Base-by-base conservation (phyloP, 2,329 filamentous ascomycete species). In the Knufia petricola region DNA sequence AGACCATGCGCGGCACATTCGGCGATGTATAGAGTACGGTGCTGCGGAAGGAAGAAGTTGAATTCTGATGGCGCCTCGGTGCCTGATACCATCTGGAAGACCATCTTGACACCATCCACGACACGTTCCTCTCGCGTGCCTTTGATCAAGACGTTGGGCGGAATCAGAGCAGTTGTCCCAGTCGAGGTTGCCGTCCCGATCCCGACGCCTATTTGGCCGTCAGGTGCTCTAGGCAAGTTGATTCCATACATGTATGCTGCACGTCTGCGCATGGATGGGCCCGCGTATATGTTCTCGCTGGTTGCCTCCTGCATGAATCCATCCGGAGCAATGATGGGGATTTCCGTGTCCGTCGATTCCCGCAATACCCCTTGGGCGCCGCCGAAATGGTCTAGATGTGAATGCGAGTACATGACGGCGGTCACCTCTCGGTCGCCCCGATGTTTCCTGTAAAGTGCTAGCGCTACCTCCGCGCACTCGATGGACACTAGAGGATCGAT, bases 11-110 rank as follows among this genome's bases (percentile, higher is more conserved):
- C 70, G 2, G 66, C 64, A 24, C 56, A 61, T 52, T 71, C 69
- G 0, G 68, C 59, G 8, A 67, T 60, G 47, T 59, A 68, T 0
- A 72, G 54, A 1, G 69, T 66, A 4, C 53, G 53, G 30, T 61
- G 56, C 4, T 66, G 50, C 2, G 68, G 68, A 34, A 72, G 65
- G 44, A 63, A 62, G 38, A 72, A 61, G 49, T 68, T 67, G 50
- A 72, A 60, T 53, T 71, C 69, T 0, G 67, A 57, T 0, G 68
- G 69, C 1, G 69, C 69, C 51, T 71, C 69, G 0, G 68, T 69
- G 1, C 59, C 65, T 1, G 68, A 66, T 0, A 63, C 61, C 57
- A 71, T 59, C 49, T 71, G 69, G 52, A 69, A 71, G 2, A 62
- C 53, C 10, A 72, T 63, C 17, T 56, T 45, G 1, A 71, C 55